Evolutionary conservation across 2,329 filamentous ascomycete species (phyloP), one percentile per base, ranked within the genome.

Genomic region (Fusarium bulbicola): DNA sequence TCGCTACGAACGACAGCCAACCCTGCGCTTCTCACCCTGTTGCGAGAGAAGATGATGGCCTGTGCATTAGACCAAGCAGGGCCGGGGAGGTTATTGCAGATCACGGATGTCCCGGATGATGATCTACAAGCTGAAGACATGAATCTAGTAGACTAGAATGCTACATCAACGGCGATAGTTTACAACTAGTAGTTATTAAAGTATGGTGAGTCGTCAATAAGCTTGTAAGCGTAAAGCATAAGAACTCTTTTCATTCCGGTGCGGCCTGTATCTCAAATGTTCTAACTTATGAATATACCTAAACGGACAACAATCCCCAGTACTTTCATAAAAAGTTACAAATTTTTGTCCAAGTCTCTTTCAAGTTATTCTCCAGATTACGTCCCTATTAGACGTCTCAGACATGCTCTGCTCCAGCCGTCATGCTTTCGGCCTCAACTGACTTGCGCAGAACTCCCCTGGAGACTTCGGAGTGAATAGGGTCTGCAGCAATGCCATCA

Each of bases 21-120:
- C 36, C 60, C 67, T 18, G 60, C 53, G 5, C 49, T 70, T 9
- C 28, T 70, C 3, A 66, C 59, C 3, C 13, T 70, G 2, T 34
- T 70, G 6, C 37, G 47, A 36, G 67, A 70, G n/a, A 70, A 70
- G 28, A 70, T 70, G 66, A 50, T 70, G 53, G 66, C 52, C 1
- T 69, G 66, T 39, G 64, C 67, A 40, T 30, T 65, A 15, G 52
- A 30, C 32, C 66, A 69, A 24, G 59, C 46, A 26, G 43, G 32
- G 26, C 67, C 66, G 13, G 42, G 36, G 16, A 52, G 53, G 6
- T 8, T 65, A 8, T 32, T 70, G 7, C 66, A 64, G 34, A 70
- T 70, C 21, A 59, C 39, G 13, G 66, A 70, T 50, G 28, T 70
- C 3, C 37, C 53, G 12, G 58, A 64, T n/a, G 66, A 56, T 21